Evolutionary conservation across 805 yeast species (phyloP).

Genomic region (Candida ipomoeae): DNA sequence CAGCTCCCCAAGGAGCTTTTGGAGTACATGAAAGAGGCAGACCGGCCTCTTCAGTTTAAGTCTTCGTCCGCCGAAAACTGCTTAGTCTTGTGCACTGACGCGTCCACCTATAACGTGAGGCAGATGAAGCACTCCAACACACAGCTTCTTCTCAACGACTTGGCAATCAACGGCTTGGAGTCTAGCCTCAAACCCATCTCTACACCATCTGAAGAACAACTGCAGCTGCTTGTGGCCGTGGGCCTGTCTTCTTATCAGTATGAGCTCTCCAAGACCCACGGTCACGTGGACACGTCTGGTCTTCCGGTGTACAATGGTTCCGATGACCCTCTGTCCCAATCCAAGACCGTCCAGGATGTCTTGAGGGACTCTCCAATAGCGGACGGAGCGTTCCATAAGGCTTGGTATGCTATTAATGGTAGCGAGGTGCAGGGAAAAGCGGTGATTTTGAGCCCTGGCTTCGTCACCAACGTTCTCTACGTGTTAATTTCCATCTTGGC

Average conservation of each 20-base stretch:
- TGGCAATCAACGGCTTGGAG: constrained; percentile 7
- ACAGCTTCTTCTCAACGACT: constrained; percentile 47
- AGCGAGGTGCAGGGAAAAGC: constrained; percentile 46
- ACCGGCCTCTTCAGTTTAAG: constrained; percentile 14
- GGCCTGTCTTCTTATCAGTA: constrained; percentile 30
- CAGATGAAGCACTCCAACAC: constrained; percentile 88
- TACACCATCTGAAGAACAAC: neutral
- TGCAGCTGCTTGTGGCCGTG: constrained; percentile 24
- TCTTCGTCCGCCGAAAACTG: constrained; percentile 21
- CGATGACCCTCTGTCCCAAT: constrained; percentile 3
- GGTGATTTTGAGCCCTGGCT: constrained; percentile 24
- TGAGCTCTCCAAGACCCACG: constrained; percentile 26
- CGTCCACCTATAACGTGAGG: constrained; percentile 59
- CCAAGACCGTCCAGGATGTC: constrained; percentile 29
- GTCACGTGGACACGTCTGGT: constrained; percentile 27
- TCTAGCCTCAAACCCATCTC: neutral
- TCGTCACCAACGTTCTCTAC: constrained; percentile 26
- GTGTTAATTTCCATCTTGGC: constrained; percentile 26
- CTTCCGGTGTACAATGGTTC: constrained; percentile 24
- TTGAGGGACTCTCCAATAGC: constrained; percentile 51
- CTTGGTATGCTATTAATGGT: constrained; percentile 57
- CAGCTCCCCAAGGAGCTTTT: constrained; percentile 16
- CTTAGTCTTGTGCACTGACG: constrained; percentile 58
- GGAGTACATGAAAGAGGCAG: constrained; percentile 8
- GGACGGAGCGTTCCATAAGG: constrained; percentile 42